Evolutionary conservation across 805 yeast genomes (phyloP).

Genomic region (Lipomyces mesembrius): DNA sequence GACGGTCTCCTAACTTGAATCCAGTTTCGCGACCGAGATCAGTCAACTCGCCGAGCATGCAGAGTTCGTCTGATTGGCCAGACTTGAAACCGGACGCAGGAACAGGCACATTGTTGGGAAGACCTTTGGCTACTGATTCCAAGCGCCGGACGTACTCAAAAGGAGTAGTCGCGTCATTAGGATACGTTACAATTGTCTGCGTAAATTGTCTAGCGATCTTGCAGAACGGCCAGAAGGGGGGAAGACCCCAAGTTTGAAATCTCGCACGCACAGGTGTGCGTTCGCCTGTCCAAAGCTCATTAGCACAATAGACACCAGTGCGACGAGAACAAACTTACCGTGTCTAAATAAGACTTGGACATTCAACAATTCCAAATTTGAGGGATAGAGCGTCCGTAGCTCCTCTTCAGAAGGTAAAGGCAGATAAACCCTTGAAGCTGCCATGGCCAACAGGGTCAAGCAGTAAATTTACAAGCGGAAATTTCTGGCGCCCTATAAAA

Average conservation of each 20-base stretch:
- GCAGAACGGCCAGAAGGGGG: constrained; percentile 37
- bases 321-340: constrained; percentile 11
- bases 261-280: constrained; percentile 39
- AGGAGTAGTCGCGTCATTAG: constrained; percentile 28
- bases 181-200: constrained; percentile 32
- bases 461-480: not conserved
- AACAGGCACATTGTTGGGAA: constrained; percentile 32
- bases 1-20: constrained; percentile 30
- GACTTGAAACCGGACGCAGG: constrained; percentile 28
- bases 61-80: constrained; percentile 25
- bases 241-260: constrained; percentile 36
- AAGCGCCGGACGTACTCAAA: constrained; percentile 32
- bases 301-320: not conserved
- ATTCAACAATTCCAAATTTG: constrained; percentile 30
- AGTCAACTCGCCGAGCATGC: constrained; percentile 37
- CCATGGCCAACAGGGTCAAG: constrained; percentile 13
- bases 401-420: constrained; percentile 28
- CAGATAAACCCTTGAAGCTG: constrained; percentile 24
- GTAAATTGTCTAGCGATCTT: constrained; percentile 28
- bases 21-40: constrained; percentile 38
- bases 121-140: constrained; percentile 32
- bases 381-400: constrained; percentile 30
- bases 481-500: not conserved
- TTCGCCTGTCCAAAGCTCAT: constrained; percentile 23
- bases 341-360: constrained; percentile 36